phyloP scores from a whole-genome alignment of 768 basidiomycete genomes.

The Imleria badia region DNA sequence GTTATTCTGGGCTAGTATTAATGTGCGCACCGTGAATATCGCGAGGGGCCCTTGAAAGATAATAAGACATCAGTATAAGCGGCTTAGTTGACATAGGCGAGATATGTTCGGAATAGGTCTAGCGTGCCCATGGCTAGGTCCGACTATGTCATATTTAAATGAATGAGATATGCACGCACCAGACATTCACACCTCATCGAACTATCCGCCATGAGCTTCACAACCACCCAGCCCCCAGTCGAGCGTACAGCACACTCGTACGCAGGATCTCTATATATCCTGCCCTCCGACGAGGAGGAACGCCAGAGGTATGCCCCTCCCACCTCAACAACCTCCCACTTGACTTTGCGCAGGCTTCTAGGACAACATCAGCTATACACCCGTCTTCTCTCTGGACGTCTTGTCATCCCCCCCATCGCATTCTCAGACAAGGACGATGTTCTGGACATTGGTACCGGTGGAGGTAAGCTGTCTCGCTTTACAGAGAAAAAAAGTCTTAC shows the following conservation, averaged over 20 bases:
- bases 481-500: neutral
- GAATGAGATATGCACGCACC: too few species aligned
- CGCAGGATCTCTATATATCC: conserved; percentile 19
- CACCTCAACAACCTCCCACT: conserved; percentile 2
- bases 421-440: conserved; percentile 19
- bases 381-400: conserved; percentile 19
- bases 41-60: too few species aligned
- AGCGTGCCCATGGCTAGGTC: too few species aligned
- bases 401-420: conserved; percentile 21
- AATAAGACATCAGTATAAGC: too few species aligned
- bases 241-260: conserved; percentile 21
- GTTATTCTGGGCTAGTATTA: too few species aligned
- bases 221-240: neutral
- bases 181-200: too few species aligned
- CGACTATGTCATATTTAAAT: too few species aligned
- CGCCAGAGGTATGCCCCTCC: conserved; percentile 16
- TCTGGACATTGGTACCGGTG: conserved; percentile 24
- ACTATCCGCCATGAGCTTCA: too few species aligned
- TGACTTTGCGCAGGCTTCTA: conserved; percentile 4
- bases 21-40: too few species aligned
- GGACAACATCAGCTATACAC: conserved; percentile 23
- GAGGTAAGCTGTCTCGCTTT: conserved; percentile 8
- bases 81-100: too few species aligned
- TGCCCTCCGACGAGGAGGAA: conserved; percentile 29
- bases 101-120: too few species aligned